Evolutionary conservation across 805 yeast species (phyloP).

Genomic region (Ogataea populi-albae): DNA sequence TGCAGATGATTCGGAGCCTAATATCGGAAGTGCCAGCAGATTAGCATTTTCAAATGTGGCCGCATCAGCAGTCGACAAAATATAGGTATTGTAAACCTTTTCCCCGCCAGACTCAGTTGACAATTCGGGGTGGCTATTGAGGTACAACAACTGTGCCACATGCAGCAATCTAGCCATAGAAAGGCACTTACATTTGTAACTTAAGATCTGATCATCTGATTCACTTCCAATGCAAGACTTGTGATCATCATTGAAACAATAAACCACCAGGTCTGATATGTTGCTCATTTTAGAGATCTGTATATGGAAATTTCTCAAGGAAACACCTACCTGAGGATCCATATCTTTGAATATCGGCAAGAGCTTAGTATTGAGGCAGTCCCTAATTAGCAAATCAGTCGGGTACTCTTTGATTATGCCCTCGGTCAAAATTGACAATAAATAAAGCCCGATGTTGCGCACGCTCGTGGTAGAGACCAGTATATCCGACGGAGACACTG

Average conservation of each 20-base stretch:
- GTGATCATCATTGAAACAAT: constrained; percentile 52
- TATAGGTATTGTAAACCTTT: constrained; percentile 29
- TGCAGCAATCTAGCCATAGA: constrained; percentile 40
- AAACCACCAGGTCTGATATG: constrained; percentile 74
- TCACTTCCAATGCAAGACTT: constrained; percentile 17
- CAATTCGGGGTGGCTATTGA: constrained; percentile 25
- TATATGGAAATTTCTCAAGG: constrained; percentile 79
- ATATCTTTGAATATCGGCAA: constrained; percentile 54
- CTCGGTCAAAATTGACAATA: constrained; percentile 27
- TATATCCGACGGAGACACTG: constrained; percentile 53
- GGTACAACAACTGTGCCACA: constrained; percentile 40
- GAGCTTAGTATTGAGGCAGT: constrained; percentile 40
- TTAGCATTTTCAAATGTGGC: constrained; percentile 17
- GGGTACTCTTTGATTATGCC: constrained; percentile 20
- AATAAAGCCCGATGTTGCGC: constrained; percentile 27
- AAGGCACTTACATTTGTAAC: constrained; percentile 35
- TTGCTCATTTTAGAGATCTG: constrained; percentile 80
- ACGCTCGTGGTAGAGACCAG: constrained; percentile 41
- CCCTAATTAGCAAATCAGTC: constrained; percentile 36
- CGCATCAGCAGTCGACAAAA: constrained; percentile 22
- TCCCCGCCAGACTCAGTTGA: constrained; percentile 3
- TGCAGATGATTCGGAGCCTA: constrained; percentile 22
- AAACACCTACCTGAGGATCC: constrained; percentile 71
- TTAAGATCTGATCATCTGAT: constrained; percentile 11
- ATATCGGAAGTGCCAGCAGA: constrained; percentile 29